phyloP scores from a whole-genome alignment of 345 rosid species.

The Aquilaria yunnanensis region DNA sequence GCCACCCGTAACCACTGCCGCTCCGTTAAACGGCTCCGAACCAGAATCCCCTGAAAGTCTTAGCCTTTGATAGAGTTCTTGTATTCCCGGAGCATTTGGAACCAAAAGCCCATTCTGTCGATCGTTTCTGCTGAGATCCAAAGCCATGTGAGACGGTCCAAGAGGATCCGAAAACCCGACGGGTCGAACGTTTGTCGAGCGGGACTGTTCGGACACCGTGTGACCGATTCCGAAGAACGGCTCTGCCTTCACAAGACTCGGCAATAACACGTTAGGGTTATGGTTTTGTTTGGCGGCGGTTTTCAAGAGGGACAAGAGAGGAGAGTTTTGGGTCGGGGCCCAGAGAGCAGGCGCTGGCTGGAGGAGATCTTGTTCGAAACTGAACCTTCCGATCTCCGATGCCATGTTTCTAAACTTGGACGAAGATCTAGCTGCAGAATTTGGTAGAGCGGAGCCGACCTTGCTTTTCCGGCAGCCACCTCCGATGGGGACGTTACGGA shows the following conservation, averaged over 20 bases:
- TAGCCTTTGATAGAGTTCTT: conserved; percentile 58
- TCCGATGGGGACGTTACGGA: conserved; percentile 68
- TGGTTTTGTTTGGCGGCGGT: conserved; percentile 31
- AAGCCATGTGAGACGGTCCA: conserved; percentile 27
- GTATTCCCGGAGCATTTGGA: conserved; percentile 42
- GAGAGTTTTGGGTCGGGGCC: conserved; percentile 49
- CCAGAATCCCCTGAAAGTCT: conserved; percentile 27
- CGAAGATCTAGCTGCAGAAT: conserved; percentile 26
- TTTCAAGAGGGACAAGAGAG: conserved; percentile 44
- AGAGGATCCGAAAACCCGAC: conserved; percentile 30
- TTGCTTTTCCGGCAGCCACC: conserved; percentile 76
- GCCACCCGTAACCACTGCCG: conserved; percentile 27
- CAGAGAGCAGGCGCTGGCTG: conserved; percentile 36
- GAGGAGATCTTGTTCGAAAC: conserved; percentile 30
- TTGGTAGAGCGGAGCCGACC: conserved; percentile 29
- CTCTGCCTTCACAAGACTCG: conserved; percentile 37
- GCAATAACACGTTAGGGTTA: conserved; percentile 28
- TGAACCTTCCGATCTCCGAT: conserved; percentile 44
- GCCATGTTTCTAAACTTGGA: conserved; percentile 35
- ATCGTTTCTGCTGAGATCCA: conserved; percentile 29
- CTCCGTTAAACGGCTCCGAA: conserved; percentile 13
- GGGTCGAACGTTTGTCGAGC: conserved; percentile 23
- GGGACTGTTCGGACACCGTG: conserved; percentile 26
- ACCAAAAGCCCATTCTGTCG: conserved; percentile 29
- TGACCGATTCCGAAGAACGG: conserved; percentile 30